Base-by-base conservation (phyloP, 129 eudicot species). In the Artemisia argyi region DNA sequence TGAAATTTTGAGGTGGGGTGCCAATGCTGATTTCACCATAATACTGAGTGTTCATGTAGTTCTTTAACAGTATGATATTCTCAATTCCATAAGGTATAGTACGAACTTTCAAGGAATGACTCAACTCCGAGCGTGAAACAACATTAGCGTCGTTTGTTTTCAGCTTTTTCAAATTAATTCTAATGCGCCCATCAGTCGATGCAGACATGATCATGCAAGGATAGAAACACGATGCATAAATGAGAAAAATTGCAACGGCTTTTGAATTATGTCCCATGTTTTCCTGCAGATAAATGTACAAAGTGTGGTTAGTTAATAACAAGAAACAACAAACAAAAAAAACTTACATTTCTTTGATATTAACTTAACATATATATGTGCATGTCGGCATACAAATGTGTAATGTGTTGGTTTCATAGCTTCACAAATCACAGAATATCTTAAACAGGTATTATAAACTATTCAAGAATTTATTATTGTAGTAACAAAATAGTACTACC, bases 1-100 rank as follows among this genome's bases (percentile, higher is more conserved):
- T 85, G 76, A 85, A 85, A 20, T 30, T 81, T 71, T 85, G 89
- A 67, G 89, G 89, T 4, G 89, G 92, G 61, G 81, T 83, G 62
- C 92, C 92, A 76, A 87, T 22, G 44, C 83, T 86, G 62, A 87
- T 83, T 71, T 87, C 92, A 16, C 92, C 92, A 70, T 75, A 83
- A 66, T 87, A 87, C 73, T 87, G 89, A 68, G 88, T 76, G 78
- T 81, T 86, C 86, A 81, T 81, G 73, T 79, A 87, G 74, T 81
- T 84, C 69, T 76, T 87, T 59, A 87, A 73, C 61, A 49, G 47
- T 20, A 83, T 81, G 20, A 81, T 65, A 66, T 76, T 83, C 11
- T 8, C 10, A 35, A 67, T 16, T 35, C 60, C 81, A 10, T 61
- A 68, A 12, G 9, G 2, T 1, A 39, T 39, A 39, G 46, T 39